These are phyloP conservation scores for Thielaviopsis euricoi DNA, from an alignment of 2,329 filamentous ascomycete species.

Conservation along the genomic window DNA sequence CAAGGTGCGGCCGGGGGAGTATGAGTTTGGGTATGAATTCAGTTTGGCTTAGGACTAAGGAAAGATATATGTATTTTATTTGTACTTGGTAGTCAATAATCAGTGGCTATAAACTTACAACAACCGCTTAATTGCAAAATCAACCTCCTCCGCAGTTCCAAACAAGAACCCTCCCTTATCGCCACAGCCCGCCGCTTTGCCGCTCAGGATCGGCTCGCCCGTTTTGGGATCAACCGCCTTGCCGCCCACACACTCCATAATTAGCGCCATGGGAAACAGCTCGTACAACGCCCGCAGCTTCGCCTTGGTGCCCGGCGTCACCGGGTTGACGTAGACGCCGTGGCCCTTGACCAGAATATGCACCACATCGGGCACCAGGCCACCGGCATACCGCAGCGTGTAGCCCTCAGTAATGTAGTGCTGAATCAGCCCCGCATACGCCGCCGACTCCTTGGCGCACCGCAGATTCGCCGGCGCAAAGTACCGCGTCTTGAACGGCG, in stretches of 20 bases:
- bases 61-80: no score
- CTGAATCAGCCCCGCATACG: constrained; percentile 32
- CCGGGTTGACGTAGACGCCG: constrained; percentile 42
- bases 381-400: constrained; percentile 43
- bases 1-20: constrained; percentile 24
- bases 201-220: constrained; percentile 26
- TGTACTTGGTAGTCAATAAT: no score
- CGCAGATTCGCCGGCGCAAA: constrained; percentile 48
- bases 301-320: constrained; percentile 31
- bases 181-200: constrained; percentile 24
- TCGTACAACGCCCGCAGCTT: constrained; percentile 45
- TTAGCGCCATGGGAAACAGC: constrained; percentile 39
- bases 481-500: constrained; percentile 33
- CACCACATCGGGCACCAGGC: constrained; percentile 43
- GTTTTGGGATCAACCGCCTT: constrained; percentile 32
- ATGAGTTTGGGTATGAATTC: constrained; percentile 24
- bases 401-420: constrained; percentile 36
- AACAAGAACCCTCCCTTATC: constrained; percentile 35
- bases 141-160: constrained; percentile 33
- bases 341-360: constrained; percentile 45
- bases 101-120: no score
- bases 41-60: no score
- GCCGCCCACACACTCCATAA: constrained; percentile 44
- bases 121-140: constrained; percentile 17
- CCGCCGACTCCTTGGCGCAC: constrained; percentile 31